A percentile compares a stretch with the other conserved stretches of the same genome.
Evolutionary conservation across 768 basidiomycete genomes (phyloP).

Genomic region (Calocera viscosa): DNA sequence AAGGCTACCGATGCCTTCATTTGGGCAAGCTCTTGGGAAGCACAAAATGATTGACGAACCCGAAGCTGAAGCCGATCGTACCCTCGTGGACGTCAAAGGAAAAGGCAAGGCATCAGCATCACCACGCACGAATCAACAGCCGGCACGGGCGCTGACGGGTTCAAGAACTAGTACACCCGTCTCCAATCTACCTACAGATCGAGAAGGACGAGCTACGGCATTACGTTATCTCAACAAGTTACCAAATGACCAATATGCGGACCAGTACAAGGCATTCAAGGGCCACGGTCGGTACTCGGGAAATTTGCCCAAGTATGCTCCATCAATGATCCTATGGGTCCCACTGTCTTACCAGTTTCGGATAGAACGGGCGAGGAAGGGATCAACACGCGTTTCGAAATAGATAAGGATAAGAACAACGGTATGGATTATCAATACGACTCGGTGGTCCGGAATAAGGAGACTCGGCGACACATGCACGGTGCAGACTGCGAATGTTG

Average conservation of each 20-base stretch:
- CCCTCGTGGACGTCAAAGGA: neutral
- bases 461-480: slow-evolving; percentile 50
- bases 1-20: neutral
- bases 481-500: slow-evolving; percentile 77
- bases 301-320: neutral
- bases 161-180: neutral
- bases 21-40: neutral
- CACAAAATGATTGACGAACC: neutral
- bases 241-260: slow-evolving; percentile 19
- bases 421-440: slow-evolving; percentile 60
- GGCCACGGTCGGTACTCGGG: slow-evolving; percentile 47
- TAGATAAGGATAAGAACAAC: slow-evolving; percentile 51
- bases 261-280: slow-evolving; percentile 28
- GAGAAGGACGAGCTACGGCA: slow-evolving; percentile 23
- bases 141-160: neutral
- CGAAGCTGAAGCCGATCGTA: neutral
- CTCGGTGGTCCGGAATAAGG: slow-evolving; percentile 57
- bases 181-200: neutral
- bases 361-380: slow-evolving; percentile 29
- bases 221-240: slow-evolving; percentile 18
- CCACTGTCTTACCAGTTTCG: slow-evolving; percentile 12
- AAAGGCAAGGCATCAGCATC: neutral
- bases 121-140: neutral
- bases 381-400: slow-evolving; percentile 53
- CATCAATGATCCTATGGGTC: slow-evolving; percentile 11